Percentiles rank a stretch among this genome's conserved stretches.
These are phyloP conservation scores for Curvularia lunata DNA, from an alignment of 2,329 filamentous ascomycete species.

Conservation along the genomic window DNA sequence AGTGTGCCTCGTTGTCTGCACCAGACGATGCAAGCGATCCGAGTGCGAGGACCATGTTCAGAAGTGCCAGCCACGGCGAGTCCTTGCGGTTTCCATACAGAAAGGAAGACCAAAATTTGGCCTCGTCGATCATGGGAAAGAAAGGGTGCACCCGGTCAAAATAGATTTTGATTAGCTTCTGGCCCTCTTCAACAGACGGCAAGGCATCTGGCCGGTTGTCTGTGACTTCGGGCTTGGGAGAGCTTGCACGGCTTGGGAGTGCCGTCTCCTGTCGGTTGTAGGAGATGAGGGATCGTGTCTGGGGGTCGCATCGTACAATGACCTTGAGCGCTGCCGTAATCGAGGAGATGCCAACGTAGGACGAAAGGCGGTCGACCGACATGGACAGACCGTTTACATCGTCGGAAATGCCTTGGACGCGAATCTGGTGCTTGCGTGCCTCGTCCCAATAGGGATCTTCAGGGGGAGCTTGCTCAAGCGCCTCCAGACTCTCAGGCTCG, in stretches of 20 bases:
- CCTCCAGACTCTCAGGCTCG: constrained; percentile 60
- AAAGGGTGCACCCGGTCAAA: constrained; percentile 76
- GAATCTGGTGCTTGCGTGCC: constrained; percentile 52
- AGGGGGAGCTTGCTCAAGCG: constrained; percentile 72
- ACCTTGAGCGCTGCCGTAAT: constrained; percentile 77
- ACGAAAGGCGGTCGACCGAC: constrained; percentile 65
- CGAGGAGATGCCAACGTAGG: constrained; percentile 76
- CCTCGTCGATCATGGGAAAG: constrained; percentile 75
- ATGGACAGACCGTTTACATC: constrained; percentile 73
- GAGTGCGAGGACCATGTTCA: constrained; percentile 79
- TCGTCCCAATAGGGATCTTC: constrained; percentile 73
- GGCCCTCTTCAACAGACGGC: constrained; percentile 67
- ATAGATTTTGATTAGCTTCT: constrained; percentile 75
- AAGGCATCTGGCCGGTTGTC: constrained; percentile 53
- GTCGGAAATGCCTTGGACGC: constrained; percentile 64
- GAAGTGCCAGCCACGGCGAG: constrained; percentile 71
- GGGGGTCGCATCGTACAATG: constrained; percentile 64
- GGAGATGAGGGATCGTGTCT: constrained; percentile 56
- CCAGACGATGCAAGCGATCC: constrained; percentile 74
- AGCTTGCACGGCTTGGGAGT: constrained; percentile 45
- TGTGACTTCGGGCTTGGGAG: constrained; percentile 44
- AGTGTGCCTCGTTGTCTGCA: constrained; percentile 67
- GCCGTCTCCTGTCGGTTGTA: constrained; percentile 50
- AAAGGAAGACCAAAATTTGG: constrained; percentile 70
- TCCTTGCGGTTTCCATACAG: constrained; percentile 68